Evolutionary conservation across 495 filamentous ascomycete genomes (phyloP), one percentile per base, ranked within the genome.

Genomic region (Oidiodendron maius): DNA sequence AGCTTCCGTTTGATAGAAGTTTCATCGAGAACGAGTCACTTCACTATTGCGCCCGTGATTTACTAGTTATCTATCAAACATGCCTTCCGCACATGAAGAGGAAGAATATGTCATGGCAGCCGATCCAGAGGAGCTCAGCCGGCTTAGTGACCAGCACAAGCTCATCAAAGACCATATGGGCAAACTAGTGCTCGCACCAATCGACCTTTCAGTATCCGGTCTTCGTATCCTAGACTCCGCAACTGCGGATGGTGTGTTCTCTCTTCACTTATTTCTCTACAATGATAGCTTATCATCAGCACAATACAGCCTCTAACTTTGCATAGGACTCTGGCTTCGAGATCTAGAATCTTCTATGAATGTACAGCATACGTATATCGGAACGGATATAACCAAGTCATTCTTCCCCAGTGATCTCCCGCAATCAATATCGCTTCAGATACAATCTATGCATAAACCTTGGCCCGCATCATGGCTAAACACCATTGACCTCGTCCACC

Each of bases 191-290:
- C 17, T 9, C 35, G 15, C 15, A 15, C 45, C 44, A 23, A 2
- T 40, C 30, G 36, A 48, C 21, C 18, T 48, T n/a, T 48, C 35
- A 5, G 4, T 22, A 18, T 36, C 45, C 13, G 35, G 21, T 18
- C 34, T 48, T 3, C 32, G 23, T 4, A 48, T 48, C 21, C 22
- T 48, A 12, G 45, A 48, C 36, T 28, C 17, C n/a, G 45, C 10
- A 3, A 48, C 45, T 3, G 45, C 45, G 4, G 35, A 48, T 16
- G 45, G 45, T n/a, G n/a, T n/a, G n/a, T n/a, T n/a, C n/a, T n/a
- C n/a, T n/a, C n/a, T n/a, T n/a, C n/a, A n/a, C 17, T 3, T 21
- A 6, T 25, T 39, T 28, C 15, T 35, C 34, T 34, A 15, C 20
- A 6, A 35, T n/a, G 3, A 26, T 16, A 32, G 16, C 35, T 46